These are phyloP conservation scores for Eurotiales sp. DNA, from an alignment of 2,329 filamentous ascomycete species.

Conservation along the genomic window DNA sequence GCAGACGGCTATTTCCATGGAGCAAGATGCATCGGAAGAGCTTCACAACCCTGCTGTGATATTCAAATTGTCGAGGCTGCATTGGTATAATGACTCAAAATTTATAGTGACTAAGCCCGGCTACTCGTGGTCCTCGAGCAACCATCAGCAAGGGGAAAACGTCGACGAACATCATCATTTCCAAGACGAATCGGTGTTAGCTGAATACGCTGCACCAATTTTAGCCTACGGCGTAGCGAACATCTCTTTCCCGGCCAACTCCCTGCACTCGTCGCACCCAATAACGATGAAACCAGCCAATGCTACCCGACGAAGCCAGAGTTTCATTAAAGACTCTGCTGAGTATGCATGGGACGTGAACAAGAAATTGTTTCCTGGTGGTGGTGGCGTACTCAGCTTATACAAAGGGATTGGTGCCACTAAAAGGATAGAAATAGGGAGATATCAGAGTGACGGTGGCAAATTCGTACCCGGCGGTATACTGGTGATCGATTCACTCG, in stretches of 20 bases:
- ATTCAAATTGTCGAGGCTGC: constrained; percentile 12
- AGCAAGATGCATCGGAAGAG: constrained; percentile 1
- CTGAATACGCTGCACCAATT: constrained; percentile 10
- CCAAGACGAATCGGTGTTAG: neutral
- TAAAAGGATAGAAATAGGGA: constrained; percentile 12
- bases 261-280: constrained; percentile 11
- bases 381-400: constrained; percentile 11
- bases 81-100: constrained; percentile 15
- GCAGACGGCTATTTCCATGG: neutral
- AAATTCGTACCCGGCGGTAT: constrained; percentile 9
- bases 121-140: neutral
- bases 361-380: constrained; percentile 12
- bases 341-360: constrained; percentile 13
- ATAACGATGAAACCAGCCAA: constrained; percentile 9
- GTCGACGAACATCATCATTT: neutral
- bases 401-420: constrained; percentile 9
- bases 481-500: constrained; percentile 9
- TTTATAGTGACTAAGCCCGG: constrained; percentile 7
- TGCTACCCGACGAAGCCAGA: constrained; percentile 11
- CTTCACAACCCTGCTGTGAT: constrained; percentile 5
- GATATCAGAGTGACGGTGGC: constrained; percentile 13
- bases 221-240: constrained; percentile 11
- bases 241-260: constrained; percentile 9
- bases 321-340: constrained; percentile 11
- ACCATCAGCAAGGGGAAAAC: neutral